Evolutionary conservation across 345 rosid genomes (phyloP).

Genomic region (Dovyalis caffra): DNA sequence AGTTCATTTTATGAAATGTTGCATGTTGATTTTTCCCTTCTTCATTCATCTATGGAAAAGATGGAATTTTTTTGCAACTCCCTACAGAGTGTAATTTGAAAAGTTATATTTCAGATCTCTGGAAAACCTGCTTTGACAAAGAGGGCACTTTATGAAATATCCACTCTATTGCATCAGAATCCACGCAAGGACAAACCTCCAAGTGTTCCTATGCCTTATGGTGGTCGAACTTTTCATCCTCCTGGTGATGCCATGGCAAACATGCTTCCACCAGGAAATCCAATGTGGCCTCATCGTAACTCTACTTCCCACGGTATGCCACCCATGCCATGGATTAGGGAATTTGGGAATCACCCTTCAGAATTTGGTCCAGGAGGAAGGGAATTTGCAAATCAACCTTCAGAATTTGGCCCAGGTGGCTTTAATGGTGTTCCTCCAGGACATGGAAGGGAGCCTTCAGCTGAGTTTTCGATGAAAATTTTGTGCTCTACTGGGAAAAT

Average conservation of each 20-base stretch:
- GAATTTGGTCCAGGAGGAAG: constrained; percentile 37
- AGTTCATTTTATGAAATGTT: constrained; percentile 1
- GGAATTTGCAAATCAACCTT: constrained; percentile 24
- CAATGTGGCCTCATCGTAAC: constrained; percentile 34
- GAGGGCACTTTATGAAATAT: constrained; percentile 55
- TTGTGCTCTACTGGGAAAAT: constrained; percentile 51
- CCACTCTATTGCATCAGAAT: constrained; percentile 54
- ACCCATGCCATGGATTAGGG: constrained; percentile 37
- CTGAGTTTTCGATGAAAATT: constrained; percentile 57
- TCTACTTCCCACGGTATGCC: constrained; percentile 31
- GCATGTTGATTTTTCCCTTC: not conserved
- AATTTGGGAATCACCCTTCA: constrained; percentile 27
- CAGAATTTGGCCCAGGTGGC: constrained; percentile 35
- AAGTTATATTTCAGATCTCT: constrained; percentile 50
- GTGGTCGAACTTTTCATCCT: constrained; percentile 33
- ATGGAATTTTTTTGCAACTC: constrained; percentile 2
- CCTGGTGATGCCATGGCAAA: constrained; percentile 31
- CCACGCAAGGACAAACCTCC: constrained; percentile 50
- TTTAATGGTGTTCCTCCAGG: constrained; percentile 36
- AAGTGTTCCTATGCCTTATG: constrained; percentile 29
- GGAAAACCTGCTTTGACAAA: constrained; percentile 47
- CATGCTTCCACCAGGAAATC: constrained; percentile 29
- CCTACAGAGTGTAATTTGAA: constrained; percentile 17
- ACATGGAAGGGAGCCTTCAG: constrained; percentile 42
- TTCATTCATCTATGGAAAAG: not conserved